A percentile compares a stretch with the other conserved stretches of the same genome.
Conservation (phyloP, 768 basidiomycete genomes). For the Lentinula raphanica region DNA sequence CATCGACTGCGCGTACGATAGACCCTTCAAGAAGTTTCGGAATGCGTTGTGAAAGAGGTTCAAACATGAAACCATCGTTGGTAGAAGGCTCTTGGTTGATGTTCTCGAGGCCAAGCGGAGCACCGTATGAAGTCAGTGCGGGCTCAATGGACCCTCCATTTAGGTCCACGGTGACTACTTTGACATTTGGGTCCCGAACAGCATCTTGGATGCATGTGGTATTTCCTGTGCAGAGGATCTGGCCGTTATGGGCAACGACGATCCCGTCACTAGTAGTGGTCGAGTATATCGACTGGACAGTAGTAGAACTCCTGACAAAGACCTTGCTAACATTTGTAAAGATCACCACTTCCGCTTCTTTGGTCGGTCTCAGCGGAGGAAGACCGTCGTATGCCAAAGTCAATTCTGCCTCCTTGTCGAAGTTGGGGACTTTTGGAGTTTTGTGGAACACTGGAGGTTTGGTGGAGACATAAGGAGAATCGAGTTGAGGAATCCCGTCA, state of each 20-base stretch:
- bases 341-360: slow-evolving; percentile 32
- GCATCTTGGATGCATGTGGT: slow-evolving; percentile 18
- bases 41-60: slow-evolving; percentile 41
- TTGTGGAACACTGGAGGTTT: slow-evolving; percentile 48
- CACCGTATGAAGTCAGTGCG: slow-evolving; percentile 67
- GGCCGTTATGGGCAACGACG: slow-evolving; percentile 41
- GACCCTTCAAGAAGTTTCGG: slow-evolving; percentile 49
- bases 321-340: slow-evolving; percentile 63
- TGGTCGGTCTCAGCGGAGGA: slow-evolving; percentile 55
- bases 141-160: slow-evolving; percentile 64
- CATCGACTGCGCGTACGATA: slow-evolving; percentile 66
- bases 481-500: slow-evolving; percentile 79
- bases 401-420: slow-evolving; percentile 58
- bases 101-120: slow-evolving; percentile 64
- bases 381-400: slow-evolving; percentile 67
- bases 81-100: slow-evolving; percentile 67
- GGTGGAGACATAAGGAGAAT: slow-evolving; percentile 35
- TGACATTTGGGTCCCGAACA: slow-evolving; percentile 10
- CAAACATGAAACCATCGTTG: slow-evolving; percentile 57
- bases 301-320: slow-evolving; percentile 25
- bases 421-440: slow-evolving; percentile 60
- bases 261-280: slow-evolving; percentile 20
- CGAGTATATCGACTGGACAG: slow-evolving; percentile 25
- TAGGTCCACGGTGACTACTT: slow-evolving; percentile 48
- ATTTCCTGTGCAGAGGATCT: slow-evolving; percentile 44